A percentile compares a stretch with the other conserved stretches of the same genome.
phyloP scores from a whole-genome alignment of 2,329 filamentous ascomycete genomes.

The Fonsecaea erecta region DNA sequence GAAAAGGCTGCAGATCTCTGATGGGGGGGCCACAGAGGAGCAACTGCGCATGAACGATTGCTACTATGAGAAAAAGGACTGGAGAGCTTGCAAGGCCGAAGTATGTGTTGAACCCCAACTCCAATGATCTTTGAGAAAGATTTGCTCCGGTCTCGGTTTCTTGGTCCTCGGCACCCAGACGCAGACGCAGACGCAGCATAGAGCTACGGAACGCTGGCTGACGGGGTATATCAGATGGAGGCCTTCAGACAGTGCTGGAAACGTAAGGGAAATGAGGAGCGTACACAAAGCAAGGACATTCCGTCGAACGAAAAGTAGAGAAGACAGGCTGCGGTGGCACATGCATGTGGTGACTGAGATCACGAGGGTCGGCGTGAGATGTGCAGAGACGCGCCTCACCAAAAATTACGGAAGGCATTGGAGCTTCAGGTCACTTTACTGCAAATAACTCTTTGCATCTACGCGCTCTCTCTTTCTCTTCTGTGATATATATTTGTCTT shows the following conservation, averaged over 20 bases:
- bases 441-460: background rate
- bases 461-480: background rate
- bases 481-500: background rate
- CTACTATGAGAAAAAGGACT: conserved; percentile 95
- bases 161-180: conserved; percentile 12
- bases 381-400: background rate
- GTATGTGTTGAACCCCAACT: conserved; percentile 58
- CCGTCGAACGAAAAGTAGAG: conserved; percentile 6
- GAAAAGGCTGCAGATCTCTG: conserved; percentile 6
- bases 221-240: conserved; percentile 70
- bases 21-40: conserved; percentile 67
- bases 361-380: conserved; percentile 33
- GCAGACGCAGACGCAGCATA: no score
- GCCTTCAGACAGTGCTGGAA: conserved; percentile 91
- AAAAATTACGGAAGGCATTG: background rate
- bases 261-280: conserved; percentile 79
- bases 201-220: no score
- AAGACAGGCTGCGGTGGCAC: conserved; percentile 2
- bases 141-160: conserved; percentile 2
- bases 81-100: conserved; percentile 85
- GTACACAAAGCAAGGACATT: conserved; percentile 75
- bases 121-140: conserved; percentile 5
- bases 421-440: background rate
- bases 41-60: conserved; percentile 92
- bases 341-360: background rate